Conservation (phyloP, 352 stramenopile species). For the Phytophthora gonapodyides region DNA sequence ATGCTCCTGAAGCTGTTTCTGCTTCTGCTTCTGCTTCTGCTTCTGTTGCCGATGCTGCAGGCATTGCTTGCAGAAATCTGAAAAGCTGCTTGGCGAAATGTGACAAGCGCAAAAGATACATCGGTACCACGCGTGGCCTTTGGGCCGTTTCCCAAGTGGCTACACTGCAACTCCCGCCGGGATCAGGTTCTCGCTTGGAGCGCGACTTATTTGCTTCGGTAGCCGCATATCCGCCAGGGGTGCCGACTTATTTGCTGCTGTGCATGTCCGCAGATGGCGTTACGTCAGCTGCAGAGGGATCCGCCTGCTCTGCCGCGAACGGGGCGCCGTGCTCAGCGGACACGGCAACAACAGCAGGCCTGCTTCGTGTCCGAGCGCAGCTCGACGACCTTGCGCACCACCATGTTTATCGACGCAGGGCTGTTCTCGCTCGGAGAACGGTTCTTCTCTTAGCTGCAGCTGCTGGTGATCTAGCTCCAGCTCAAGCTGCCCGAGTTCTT, state of each 20-base stretch:
- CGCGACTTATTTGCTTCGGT: slow-evolving; percentile 1
- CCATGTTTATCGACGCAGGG: slow-evolving; percentile 15
- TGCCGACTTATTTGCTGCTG: too few species aligned
- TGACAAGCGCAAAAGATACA: slow-evolving; percentile 33
- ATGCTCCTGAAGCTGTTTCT: too few species aligned
- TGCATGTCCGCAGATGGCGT: neutral
- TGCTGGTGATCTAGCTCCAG: slow-evolving; percentile 19
- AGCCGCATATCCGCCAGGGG: neutral
- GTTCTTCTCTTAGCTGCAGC: slow-evolving; percentile 46
- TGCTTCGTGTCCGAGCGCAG: slow-evolving; percentile 10
- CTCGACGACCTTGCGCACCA: slow-evolving; percentile 10
- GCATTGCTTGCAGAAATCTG: too few species aligned
- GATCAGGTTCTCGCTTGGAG: slow-evolving; percentile 5
- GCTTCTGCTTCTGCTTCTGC: too few species aligned
- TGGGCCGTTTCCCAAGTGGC: slow-evolving; percentile 11
- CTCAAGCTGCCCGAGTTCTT: neutral
- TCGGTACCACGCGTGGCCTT: slow-evolving; percentile 12
- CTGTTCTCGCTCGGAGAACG: too few species aligned
- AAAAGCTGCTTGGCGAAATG: slow-evolving; percentile 2
- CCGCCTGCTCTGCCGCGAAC: slow-evolving; percentile 13
- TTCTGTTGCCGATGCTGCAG: too few species aligned
- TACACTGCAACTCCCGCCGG: slow-evolving; percentile 3
- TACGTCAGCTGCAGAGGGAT: slow-evolving; percentile 19
- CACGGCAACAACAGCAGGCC: neutral
- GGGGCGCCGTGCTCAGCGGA: neutral